Base-by-base conservation (phyloP, 371 early-diverging fungal genomes). In the Apophysomyces elegans region DNA sequence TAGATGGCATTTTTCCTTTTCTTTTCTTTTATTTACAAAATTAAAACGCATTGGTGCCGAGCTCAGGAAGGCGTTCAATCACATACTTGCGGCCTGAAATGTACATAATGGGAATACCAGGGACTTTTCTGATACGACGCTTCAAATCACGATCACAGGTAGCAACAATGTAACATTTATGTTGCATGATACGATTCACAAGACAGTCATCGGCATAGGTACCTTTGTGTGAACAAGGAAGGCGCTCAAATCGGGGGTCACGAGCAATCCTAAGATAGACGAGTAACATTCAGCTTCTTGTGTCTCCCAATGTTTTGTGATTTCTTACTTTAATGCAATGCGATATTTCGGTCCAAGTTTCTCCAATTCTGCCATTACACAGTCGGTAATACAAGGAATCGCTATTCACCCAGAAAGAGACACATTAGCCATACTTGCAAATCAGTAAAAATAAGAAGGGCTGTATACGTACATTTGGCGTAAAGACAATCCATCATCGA, bases 181-280 rank as follows among this genome's bases (percentile, higher is more conserved):
- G 97, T 80, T 94, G 95, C 87, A 91, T 97, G 5, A 99, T 91
- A 41, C 99, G 85, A 61, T 97, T 89, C 4, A 99, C 96, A 46
- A 99, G 83, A 76, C 99, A 99, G 86, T 99, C 99, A 89, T 99
- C 99, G 37, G 99, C 99, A 86, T 99, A 99, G 2, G 98, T 99
- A 39, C 99, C 99, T 71, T 96, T 97, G 81, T 99, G 99, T 57
- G 95, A 89, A 81, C 99, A 99, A 12, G 96, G 94, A 44, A 99
- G 82, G 32, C 98, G 85, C 68, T 98, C 96, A 74, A 97, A 98
- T 35, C 98, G 86, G 32, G 97, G 96, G 69, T 98, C 98, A 18
- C 98, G 89, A 0, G 99, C 99, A 43, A 96, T 90, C 50, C 93
- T 93, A 67, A 36, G 50, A 16, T 50, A 8, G 45, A 63, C 61